Conservation (phyloP, 2,329 filamentous ascomycete species). For the Colletotrichum tropicale region DNA sequence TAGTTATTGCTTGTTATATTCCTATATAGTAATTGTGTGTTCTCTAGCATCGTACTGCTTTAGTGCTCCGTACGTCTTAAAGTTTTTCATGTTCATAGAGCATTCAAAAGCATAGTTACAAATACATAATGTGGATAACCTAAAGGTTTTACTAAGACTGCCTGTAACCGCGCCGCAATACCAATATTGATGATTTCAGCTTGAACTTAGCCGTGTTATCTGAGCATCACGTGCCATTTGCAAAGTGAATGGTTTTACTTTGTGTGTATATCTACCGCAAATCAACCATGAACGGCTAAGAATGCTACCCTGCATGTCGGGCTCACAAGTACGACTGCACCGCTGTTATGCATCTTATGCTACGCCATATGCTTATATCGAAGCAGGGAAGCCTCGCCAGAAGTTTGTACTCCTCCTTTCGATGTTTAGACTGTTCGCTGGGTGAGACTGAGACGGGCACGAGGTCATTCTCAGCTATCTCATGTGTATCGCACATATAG, state of each 20-base stretch:
- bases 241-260: neutral
- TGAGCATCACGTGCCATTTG: neutral
- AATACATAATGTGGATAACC: fast-evolving
- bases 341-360: neutral
- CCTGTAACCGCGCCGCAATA: neutral
- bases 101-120: fast-evolving
- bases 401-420: no score
- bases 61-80: neutral
- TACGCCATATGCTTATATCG: neutral
- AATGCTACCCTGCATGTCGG: neutral
- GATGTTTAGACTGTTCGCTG: neutral
- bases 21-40: fast-evolving
- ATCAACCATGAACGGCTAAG: neutral
- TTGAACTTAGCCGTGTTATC: neutral
- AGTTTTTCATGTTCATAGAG: neutral
- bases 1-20: neutral
- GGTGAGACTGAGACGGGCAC: neutral
- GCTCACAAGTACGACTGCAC: neutral
- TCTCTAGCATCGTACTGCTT: neutral
- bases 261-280: no score
- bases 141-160: fast-evolving
- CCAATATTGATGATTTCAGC: neutral
- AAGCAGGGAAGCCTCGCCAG: neutral
- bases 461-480: no score
- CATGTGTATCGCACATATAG: no score